A percentile compares a stretch with the other conserved stretches of the same genome.
Evolutionary conservation across 345 rosid species (phyloP).

Genomic region (Noccaea bulbosa): DNA sequence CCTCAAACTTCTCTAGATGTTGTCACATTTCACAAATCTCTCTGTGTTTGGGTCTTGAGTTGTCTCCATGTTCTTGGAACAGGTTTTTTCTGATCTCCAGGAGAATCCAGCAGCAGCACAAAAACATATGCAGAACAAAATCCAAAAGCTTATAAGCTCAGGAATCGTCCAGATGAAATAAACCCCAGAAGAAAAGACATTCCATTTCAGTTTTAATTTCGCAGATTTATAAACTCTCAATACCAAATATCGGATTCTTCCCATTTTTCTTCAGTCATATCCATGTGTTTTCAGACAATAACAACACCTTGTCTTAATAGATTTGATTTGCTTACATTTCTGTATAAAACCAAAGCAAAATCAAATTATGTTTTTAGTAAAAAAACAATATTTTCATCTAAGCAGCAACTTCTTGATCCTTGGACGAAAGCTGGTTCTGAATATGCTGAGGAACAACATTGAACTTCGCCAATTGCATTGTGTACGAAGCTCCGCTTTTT

Average conservation of each 20-base stretch:
- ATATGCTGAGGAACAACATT: conserved; percentile 92
- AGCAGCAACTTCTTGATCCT: conserved; percentile 88
- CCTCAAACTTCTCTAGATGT: conserved; percentile 1
- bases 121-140: conserved; percentile 86
- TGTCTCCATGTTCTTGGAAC: conserved; percentile 28
- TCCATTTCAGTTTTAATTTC: neutral
- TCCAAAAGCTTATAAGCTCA: conserved; percentile 86
- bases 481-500: conserved; percentile 95
- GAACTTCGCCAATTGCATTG: conserved; percentile 89
- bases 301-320: neutral
- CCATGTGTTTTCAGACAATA: conserved; percentile 26
- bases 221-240: conserved; percentile 1
- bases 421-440: conserved; percentile 82
- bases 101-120: conserved; percentile 95
- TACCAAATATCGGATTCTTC: neutral
- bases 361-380: conserved; percentile 6
- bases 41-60: neutral
- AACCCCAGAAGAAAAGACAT: conserved; percentile 8
- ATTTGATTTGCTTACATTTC: conserved; percentile 17
- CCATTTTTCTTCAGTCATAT: neutral
- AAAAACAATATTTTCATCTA: conserved; percentile 40
- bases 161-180: conserved; percentile 90
- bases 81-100: conserved; percentile 94
- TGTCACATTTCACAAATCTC: neutral
- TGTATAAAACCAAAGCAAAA: conserved; percentile 25